Percentiles rank a stretch among this genome's conserved stretches.
Conservation (phyloP, 352 stramenopile genomes). For the Bremia lactucae region DNA sequence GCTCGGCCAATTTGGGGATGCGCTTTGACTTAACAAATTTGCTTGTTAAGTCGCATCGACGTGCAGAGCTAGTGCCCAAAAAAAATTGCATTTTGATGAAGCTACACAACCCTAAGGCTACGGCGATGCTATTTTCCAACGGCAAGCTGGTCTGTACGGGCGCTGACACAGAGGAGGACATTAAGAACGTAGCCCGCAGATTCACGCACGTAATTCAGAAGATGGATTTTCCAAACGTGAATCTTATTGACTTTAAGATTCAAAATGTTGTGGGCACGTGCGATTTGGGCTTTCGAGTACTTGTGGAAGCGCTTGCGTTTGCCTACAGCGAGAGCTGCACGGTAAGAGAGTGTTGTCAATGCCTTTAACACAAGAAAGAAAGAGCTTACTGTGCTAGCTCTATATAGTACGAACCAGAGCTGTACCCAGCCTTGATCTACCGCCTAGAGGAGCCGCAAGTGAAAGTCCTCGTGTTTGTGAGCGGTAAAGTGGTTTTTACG, state of each 20-base stretch:
- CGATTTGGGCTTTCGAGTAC: constrained; percentile 60
- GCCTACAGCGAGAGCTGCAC: constrained; percentile 65
- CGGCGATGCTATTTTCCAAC: constrained; percentile 77
- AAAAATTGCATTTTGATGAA: constrained; percentile 85
- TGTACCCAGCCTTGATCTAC: constrained; percentile 99
- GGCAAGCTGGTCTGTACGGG: constrained; percentile 78
- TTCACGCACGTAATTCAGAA: constrained; percentile 83
- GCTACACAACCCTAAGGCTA: constrained; percentile 48
- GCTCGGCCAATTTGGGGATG: constrained; percentile 71
- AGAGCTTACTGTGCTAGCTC: not conserved
- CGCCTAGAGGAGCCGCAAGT: constrained; percentile 92
- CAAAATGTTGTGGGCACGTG: constrained; percentile 75
- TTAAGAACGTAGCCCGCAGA: constrained; percentile 64
- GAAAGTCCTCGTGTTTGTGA: constrained; percentile 98
- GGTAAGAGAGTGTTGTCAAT: constrained; percentile 17
- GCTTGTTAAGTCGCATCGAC: constrained; percentile 61
- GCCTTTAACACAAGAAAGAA: not conserved
- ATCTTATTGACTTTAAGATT: constrained; percentile 84
- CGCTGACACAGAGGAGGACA: constrained; percentile 54
- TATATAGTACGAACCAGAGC: constrained; percentile 94
- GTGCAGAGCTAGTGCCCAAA: constrained; percentile 70
- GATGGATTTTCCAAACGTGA: constrained; percentile 74
- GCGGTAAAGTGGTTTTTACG: constrained; percentile 96
- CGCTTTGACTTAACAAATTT: constrained; percentile 67
- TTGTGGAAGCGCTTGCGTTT: constrained; percentile 73